Evolutionary conservation across 345 rosid genomes (phyloP).

Genomic region (Syzygium aromaticum): DNA sequence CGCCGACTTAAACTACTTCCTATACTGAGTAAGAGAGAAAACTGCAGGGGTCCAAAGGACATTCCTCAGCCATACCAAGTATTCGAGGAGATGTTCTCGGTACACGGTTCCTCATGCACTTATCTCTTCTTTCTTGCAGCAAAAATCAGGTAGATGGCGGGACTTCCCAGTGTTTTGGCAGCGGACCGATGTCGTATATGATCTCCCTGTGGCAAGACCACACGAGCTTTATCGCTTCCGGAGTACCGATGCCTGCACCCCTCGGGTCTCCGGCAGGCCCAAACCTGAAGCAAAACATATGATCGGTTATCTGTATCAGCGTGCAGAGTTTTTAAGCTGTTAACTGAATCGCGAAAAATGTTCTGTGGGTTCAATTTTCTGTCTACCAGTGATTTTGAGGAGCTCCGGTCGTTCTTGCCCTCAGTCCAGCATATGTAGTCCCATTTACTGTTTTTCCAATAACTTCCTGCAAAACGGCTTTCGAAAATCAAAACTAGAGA

Average conservation of each 20-base stretch:
- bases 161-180: constrained; percentile 64
- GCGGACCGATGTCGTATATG: constrained; percentile 83
- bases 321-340: background rate
- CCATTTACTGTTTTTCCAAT: constrained; percentile 89
- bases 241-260: constrained; percentile 98
- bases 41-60: background rate
- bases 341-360: background rate
- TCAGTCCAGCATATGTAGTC: constrained; percentile 88
- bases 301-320: background rate
- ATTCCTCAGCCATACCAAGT: background rate
- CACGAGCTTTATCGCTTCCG: constrained; percentile 93
- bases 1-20: background rate
- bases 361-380: background rate
- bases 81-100: background rate
- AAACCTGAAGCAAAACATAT: constrained; percentile 47
- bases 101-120: background rate
- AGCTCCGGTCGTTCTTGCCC: constrained; percentile 97
- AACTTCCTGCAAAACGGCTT: constrained; percentile 50
- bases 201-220: constrained; percentile 98
- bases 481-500: background rate
- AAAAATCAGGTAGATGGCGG: constrained; percentile 60
- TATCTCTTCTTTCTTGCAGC: background rate
- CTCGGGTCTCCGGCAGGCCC: constrained; percentile 99
- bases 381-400: constrained; percentile 97
- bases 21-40: background rate